Percentiles rank a stretch among this genome's conserved stretches.
phyloP scores from a whole-genome alignment of 768 basidiomycete genomes.

The Tricholoma sp. region DNA sequence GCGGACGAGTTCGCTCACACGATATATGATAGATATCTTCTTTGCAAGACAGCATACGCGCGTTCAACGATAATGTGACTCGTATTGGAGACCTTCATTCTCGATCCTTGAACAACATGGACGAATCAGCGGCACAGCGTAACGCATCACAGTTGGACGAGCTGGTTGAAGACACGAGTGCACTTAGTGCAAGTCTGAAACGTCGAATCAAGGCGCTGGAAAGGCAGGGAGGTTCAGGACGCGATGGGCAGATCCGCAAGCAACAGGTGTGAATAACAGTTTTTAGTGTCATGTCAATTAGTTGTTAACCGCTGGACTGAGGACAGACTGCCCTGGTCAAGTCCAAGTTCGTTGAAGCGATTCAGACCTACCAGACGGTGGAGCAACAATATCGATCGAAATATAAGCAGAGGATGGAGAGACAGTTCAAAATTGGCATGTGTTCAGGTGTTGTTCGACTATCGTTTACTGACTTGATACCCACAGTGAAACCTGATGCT shows the following conservation, averaged over 20 bases:
- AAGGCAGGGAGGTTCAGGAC: conserved; percentile 57
- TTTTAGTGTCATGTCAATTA: neutral
- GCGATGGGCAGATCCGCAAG: conserved; percentile 70
- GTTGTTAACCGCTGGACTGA: conserved; percentile 3
- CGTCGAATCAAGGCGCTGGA: conserved; percentile 68
- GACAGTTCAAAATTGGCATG: conserved; percentile 84
- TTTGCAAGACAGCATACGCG: conserved; percentile 64
- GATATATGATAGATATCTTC: conserved; percentile 57
- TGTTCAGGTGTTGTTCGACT: conserved; percentile 1
- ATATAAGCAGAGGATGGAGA: conserved; percentile 78
- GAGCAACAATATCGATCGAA: conserved; percentile 75
- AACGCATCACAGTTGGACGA: conserved; percentile 61
- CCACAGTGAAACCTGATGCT: conserved; percentile 85
- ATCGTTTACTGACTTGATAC: neutral
- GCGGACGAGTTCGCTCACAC: neutral
- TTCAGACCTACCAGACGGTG: conserved; percentile 80
- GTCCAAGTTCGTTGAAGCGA: conserved; percentile 78
- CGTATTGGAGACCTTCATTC: conserved; percentile 71
- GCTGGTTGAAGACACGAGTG: conserved; percentile 67
- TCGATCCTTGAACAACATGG: conserved; percentile 70
- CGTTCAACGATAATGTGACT: conserved; percentile 65
- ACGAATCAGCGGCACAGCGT: conserved; percentile 59
- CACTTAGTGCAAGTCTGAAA: conserved; percentile 65
- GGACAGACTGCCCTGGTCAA: conserved; percentile 57
- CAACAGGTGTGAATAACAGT: conserved; percentile 51